Evolutionary conservation across 2,329 filamentous ascomycete genomes (phyloP), one percentile per base, ranked within the genome.

Genomic region (Chrysoporthe austroafricana): DNA sequence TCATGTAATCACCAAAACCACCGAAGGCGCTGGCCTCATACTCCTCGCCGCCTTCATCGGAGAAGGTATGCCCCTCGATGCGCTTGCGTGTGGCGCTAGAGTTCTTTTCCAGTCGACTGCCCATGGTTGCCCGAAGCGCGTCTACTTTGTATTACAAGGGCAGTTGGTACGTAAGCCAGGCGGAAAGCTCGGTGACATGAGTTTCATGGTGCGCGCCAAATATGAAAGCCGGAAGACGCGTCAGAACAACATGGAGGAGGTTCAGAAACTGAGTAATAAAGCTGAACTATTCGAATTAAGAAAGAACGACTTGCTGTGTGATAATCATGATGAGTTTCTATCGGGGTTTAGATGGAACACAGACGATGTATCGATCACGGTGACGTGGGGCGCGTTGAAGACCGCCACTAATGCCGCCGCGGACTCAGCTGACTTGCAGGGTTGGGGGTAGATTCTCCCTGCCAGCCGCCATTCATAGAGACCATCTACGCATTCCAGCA

Each of bases 1-100:
- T 87, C 77, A 97, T 96, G 78, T 98, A 99, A 75, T 98, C 95
- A 34, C 84, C 80, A 74, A 98, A 96, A 9, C 94, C 95, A 36
- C 93, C 93, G 78, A 98, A 99, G 63, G 87, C 88, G 70, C 94
- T 97, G 1, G 85, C 88, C 68, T 90, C 89, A 77, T 99, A 99
- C 77, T 99, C 96, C 67, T 98, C 95, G 67, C 96, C 95, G 34
- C 86, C 86, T 76, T 97, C 94, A 74, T 91, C 85, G 2, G 90
- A 83, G 77, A 97, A 98, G 2, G 84, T 86, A 79, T 97, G 88
- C 18, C 75, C 75, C 65, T 88, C 84, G 70, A 90, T 88, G 72
- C 85, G 82, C 75, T 90, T 90, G 72, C 86, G 84, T 77, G 88
- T 83, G 44, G 81, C 81, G 42, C 84, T 82, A n/a, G 88, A 89